Conservation (phyloP, 352 stramenopile species). For the Blastocystis sp. region DNA sequence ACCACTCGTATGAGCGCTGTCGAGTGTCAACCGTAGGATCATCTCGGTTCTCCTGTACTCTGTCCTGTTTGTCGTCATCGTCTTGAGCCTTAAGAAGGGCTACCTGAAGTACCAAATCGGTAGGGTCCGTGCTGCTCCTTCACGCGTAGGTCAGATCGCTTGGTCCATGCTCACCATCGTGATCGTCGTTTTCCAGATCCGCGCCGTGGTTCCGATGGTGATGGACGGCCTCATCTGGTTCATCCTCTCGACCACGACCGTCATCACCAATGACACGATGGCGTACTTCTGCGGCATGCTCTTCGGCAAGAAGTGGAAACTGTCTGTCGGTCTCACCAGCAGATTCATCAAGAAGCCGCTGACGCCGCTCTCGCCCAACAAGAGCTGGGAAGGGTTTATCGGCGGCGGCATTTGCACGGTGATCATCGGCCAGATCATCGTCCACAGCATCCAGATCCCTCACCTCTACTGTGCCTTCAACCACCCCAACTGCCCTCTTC, state of each 20-base stretch:
- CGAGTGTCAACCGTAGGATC: slow-evolving; percentile 85
- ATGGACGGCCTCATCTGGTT: slow-evolving; percentile 82
- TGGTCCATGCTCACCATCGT: slow-evolving; percentile 87
- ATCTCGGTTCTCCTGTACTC: slow-evolving; percentile 87
- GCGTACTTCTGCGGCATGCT: slow-evolving; percentile 84
- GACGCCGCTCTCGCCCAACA: slow-evolving; percentile 93
- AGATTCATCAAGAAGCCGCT: slow-evolving; percentile 89
- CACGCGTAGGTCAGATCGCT: slow-evolving; percentile 81
- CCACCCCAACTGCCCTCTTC: slow-evolving; percentile 12
- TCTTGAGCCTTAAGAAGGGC: slow-evolving; percentile 84
- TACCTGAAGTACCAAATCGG: slow-evolving; percentile 88
- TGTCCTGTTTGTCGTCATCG: slow-evolving; percentile 85
- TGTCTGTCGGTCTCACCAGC: slow-evolving; percentile 24
- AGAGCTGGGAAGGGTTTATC: slow-evolving; percentile 99
- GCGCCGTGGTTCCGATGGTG: slow-evolving; percentile 76
- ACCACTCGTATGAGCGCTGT: slow-evolving; percentile 83
- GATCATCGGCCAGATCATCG: slow-evolving; percentile 82
- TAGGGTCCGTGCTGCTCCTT: not conserved
- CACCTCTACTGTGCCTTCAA: slow-evolving; percentile 60
- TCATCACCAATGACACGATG: slow-evolving; percentile 82
- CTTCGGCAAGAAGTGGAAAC: slow-evolving; percentile 80
- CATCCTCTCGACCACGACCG: slow-evolving; percentile 79
- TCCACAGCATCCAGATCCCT: slow-evolving; percentile 65
- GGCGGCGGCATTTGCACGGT: slow-evolving; percentile 93
- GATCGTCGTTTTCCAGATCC: slow-evolving; percentile 88